These are phyloP conservation scores for Paratrypanosoma confusum DNA, from an alignment of 208 protist species.

Conservation along the genomic window DNA sequence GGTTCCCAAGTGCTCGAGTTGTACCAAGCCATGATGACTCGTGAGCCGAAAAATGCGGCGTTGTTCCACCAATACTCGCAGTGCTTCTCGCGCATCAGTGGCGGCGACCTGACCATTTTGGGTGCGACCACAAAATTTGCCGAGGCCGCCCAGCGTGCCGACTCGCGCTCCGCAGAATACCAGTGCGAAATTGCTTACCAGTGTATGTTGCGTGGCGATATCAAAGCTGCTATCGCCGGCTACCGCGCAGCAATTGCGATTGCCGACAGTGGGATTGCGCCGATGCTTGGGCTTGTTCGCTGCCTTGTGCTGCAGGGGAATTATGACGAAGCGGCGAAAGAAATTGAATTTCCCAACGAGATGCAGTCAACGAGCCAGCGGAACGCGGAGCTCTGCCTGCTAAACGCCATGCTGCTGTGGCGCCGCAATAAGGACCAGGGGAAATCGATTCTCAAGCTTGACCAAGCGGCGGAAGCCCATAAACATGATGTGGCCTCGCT, in stretches of 20 bases:
- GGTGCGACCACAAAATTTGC: constrained; percentile 54
- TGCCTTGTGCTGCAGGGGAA: constrained; percentile 57
- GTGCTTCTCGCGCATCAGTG: constrained; percentile 58
- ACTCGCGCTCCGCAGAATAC: constrained; percentile 61
- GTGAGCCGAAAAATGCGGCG: constrained; percentile 72
- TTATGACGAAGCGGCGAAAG: constrained; percentile 71
- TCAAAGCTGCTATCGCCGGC: constrained; percentile 43
- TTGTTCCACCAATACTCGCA: constrained; percentile 60
- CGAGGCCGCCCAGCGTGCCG: constrained; percentile 43
- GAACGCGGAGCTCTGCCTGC: constrained; percentile 61
- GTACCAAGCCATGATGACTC: constrained; percentile 35
- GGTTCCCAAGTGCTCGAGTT: constrained; percentile 45
- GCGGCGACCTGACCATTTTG: constrained; percentile 37
- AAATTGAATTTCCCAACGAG: constrained; percentile 82
- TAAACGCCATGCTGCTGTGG: constrained; percentile 78
- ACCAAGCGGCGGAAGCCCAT: constrained; percentile 72
- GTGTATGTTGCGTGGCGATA: constrained; percentile 61
- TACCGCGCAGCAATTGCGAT: constrained; percentile 67
- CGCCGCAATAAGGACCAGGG: constrained; percentile 45
- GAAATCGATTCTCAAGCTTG: constrained; percentile 44
- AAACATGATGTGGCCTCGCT: constrained; percentile 32
- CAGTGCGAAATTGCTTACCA: constrained; percentile 71
- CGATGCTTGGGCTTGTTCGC: constrained; percentile 59
- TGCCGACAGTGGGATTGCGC: constrained; percentile 55
- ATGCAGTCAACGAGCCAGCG: constrained; percentile 66